These are phyloP conservation scores for Salix brachista DNA, from an alignment of 345 rosid species.

Conservation along the genomic window DNA sequence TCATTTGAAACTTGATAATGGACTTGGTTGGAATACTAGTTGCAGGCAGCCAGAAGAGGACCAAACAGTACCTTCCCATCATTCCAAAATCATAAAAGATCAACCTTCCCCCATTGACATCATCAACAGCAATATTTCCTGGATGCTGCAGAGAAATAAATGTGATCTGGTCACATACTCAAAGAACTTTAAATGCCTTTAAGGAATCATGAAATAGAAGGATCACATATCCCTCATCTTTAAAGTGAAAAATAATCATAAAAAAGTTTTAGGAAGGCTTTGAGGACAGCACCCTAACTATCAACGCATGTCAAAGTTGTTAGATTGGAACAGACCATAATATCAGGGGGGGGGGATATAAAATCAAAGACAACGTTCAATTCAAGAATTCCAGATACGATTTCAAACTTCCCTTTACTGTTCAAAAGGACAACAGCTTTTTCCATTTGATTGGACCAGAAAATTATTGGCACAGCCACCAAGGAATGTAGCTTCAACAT, in stretches of 20 bases:
- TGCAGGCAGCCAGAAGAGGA: slow-evolving; percentile 4
- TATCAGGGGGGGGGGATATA: neutral
- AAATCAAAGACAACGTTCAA: neutral
- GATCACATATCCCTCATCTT: slow-evolving; percentile 1
- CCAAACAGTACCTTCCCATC: slow-evolving; percentile 89
- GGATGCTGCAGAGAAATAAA: slow-evolving; percentile 64
- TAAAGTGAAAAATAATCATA: neutral
- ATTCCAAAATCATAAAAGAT: slow-evolving; percentile 98
- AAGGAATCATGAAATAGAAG: slow-evolving; percentile 5
- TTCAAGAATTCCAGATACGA: neutral
- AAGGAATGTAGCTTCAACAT: neutral
- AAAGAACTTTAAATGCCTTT: neutral
- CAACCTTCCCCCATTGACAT: slow-evolving; percentile 93
- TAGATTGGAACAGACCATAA: neutral
- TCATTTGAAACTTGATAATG: slow-evolving; percentile 7
- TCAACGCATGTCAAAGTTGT: neutral
- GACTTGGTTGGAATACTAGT: neutral
- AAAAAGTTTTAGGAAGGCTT: neutral
- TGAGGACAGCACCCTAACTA: neutral
- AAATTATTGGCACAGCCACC: neutral
- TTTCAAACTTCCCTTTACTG: neutral
- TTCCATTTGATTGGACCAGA: neutral
- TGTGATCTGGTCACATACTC: slow-evolving; percentile 3
- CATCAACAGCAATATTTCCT: slow-evolving; percentile 98
- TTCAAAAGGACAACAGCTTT: neutral